These are phyloP conservation scores for Chloromonas sp. DNA, from an alignment of 163 green algal genomes.

Conservation along the genomic window DNA sequence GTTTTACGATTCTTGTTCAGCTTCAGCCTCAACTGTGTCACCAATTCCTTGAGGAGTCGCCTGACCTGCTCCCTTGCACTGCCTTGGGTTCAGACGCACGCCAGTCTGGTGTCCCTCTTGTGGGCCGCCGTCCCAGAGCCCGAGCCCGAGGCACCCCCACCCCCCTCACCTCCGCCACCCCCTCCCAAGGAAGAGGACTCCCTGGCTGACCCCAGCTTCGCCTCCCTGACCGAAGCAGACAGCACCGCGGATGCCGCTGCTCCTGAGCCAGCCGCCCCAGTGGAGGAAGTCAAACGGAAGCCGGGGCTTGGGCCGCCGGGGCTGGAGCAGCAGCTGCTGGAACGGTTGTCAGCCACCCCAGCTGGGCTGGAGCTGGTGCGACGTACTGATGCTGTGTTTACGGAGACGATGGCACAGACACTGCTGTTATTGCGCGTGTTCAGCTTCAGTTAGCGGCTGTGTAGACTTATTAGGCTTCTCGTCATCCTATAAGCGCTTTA, in stretches of 20 bases:
- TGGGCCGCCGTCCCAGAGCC: background rate
- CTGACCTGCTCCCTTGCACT: too few relatives aligned
- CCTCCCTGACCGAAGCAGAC: background rate
- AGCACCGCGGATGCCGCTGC: background rate
- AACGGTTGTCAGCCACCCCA: constrained; percentile 12
- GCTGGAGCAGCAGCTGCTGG: background rate
- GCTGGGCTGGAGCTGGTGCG: constrained; percentile 26
- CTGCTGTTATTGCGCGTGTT: constrained; percentile 47
- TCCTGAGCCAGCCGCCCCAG: background rate
- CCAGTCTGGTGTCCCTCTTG: background rate
- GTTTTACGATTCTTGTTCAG: too few relatives aligned
- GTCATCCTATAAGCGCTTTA: too few relatives aligned
- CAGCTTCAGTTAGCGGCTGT: constrained; percentile 32
- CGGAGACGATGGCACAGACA: constrained; percentile 26
- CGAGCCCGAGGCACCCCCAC: background rate
- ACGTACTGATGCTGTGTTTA: constrained; percentile 31
- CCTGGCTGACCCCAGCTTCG: background rate
- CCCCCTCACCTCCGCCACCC: background rate
- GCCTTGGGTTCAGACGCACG: background rate
- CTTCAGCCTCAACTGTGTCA: too few relatives aligned
- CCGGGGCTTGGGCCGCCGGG: background rate
- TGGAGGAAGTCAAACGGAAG: background rate
- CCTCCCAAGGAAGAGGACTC: background rate
- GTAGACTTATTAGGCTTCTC: too few relatives aligned
- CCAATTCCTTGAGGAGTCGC: too few relatives aligned